phyloP scores from a whole-genome alignment of 2,329 filamentous ascomycete species.

The Helminthosporium solani region DNA sequence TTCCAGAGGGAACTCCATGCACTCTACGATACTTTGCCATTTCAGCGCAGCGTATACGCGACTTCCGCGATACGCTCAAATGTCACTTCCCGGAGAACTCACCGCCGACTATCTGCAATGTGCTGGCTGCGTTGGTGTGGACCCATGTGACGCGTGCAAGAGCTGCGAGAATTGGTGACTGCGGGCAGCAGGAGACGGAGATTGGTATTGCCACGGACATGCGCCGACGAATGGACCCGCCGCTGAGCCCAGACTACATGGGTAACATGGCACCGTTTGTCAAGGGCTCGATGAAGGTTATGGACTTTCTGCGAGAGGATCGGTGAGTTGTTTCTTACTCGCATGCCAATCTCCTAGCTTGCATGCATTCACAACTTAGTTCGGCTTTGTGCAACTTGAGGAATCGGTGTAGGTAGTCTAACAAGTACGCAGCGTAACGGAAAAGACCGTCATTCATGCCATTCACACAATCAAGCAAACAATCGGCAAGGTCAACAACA shows the following conservation, averaged over 20 bases:
- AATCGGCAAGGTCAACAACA: slow-evolving; percentile 32
- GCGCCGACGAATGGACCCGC: slow-evolving; percentile 28
- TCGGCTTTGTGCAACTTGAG: too few relatives aligned
- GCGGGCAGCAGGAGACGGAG: slow-evolving; percentile 23
- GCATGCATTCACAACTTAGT: too few relatives aligned
- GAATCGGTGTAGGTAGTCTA: too few relatives aligned
- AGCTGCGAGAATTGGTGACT: slow-evolving; percentile 19
- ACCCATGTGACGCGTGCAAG: slow-evolving; percentile 39
- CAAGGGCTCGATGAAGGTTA: slow-evolving; percentile 27
- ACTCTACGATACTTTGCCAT: slow-evolving; percentile 32
- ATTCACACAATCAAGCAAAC: slow-evolving; percentile 28
- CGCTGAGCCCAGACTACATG: slow-evolving; percentile 26
- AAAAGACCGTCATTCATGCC: slow-evolving; percentile 29
- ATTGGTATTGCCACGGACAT: slow-evolving; percentile 34
- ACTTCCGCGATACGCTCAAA: slow-evolving; percentile 28
- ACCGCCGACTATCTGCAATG: slow-evolving; percentile 32
- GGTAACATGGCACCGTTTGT: slow-evolving; percentile 38
- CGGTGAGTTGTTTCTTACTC: slow-evolving; percentile 22
- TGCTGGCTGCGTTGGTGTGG: slow-evolving; percentile 38
- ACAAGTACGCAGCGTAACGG: slow-evolving; percentile 27
- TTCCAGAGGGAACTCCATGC: slow-evolving; percentile 27
- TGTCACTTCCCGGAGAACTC: slow-evolving; percentile 17
- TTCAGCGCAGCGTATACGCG: slow-evolving; percentile 26
- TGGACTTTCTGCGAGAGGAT: slow-evolving; percentile 27
- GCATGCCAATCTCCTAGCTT: too few relatives aligned